Evolutionary conservation across 352 stramenopile species (phyloP).

Genomic region (Phytophthora idaei): DNA sequence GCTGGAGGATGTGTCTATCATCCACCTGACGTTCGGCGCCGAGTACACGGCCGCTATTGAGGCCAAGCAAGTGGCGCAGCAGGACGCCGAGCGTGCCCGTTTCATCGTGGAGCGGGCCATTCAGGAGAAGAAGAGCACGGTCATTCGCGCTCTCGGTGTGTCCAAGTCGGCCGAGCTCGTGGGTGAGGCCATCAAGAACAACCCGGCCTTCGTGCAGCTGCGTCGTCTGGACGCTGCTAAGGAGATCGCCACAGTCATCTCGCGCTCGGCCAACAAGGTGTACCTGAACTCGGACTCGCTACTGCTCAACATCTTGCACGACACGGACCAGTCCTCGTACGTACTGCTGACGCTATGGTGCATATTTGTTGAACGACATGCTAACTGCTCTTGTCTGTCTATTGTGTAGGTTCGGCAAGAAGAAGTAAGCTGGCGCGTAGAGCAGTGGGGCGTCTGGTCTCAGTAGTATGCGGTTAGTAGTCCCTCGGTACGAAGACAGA

Average conservation of each 20-base stretch:
- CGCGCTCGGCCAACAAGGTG: constrained; percentile 95
- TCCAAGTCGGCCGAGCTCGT: constrained; percentile 98
- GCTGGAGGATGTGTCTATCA: constrained; percentile 99
- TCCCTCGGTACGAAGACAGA: constrained; percentile 7
- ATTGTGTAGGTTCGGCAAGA: constrained; percentile 37
- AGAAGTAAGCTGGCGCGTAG: constrained; percentile 41
- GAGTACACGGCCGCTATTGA: constrained; percentile 99
- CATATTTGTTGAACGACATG: background rate
- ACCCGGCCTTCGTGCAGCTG: constrained; percentile 99
- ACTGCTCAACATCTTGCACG: constrained; percentile 96
- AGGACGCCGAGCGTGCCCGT: constrained; percentile 98
- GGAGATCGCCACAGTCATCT: constrained; percentile 98
- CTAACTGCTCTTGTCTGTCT: background rate
- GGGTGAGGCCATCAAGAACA: constrained; percentile 98
- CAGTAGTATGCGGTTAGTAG: constrained; percentile 22
- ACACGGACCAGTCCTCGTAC: constrained; percentile 57
- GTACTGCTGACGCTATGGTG: constrained; percentile 18
- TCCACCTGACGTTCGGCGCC: constrained; percentile 97
- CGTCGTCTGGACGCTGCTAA: constrained; percentile 98
- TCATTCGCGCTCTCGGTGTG: constrained; percentile 98
- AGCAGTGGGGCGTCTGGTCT: constrained; percentile 5
- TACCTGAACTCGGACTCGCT: constrained; percentile 98
- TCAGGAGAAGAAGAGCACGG: constrained; percentile 99
- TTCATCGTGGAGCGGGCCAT: constrained; percentile 98
- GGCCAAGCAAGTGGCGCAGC: constrained; percentile 99